Base-by-base conservation (phyloP, 2,329 filamentous ascomycete species). In the Sporothrix mexicana region DNA sequence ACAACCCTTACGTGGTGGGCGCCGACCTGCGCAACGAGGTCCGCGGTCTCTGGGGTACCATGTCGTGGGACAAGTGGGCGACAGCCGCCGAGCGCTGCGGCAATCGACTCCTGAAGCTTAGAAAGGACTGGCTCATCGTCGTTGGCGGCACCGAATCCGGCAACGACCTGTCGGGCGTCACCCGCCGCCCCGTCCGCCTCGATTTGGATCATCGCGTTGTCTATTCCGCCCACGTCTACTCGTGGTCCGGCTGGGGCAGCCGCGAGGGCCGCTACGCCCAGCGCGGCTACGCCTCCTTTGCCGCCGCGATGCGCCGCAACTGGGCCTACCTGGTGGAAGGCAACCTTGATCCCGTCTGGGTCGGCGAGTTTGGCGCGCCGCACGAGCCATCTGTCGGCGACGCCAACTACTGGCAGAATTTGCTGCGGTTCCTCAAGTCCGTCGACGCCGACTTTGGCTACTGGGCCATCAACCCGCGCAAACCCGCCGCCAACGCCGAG, bases 1-100 rank as follows among this genome's bases (percentile, higher is more conserved):
- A 85, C 76, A 90, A 92, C 78, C 85, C 87, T 2, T 82, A 87
- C 53, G 90, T 92, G 57, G 86, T 92, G 72, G 90, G 89, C 30
- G 89, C 86, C 1, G 90, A 92, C 80, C 83, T 92, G 74, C 85
- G 90, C 73, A 92, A 92, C 80, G 90, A 92, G 81, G 89, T 91
- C 51, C 86, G 90, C 69, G 90, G 90, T 6, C 82, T 91, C 53
- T 91, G 89, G 89, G 90, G 90, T 45, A 91, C 90, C 15, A 91
- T 92, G 87, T 82, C 87, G 6, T 92, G 91, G 90, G 81, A 83
- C 36, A 84, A 83, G 70, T 92, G 90, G 89, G 90, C 90, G 0
- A 79, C 83, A 0, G 90, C 90, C 0, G 89, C 90, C 43, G 90
- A 92, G 80, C 82, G 82, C 74, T 90, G 88, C 73, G 88, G 88